Base-by-base conservation (phyloP, 352 stramenopile genomes). In the Elongisporangium anandrum region DNA sequence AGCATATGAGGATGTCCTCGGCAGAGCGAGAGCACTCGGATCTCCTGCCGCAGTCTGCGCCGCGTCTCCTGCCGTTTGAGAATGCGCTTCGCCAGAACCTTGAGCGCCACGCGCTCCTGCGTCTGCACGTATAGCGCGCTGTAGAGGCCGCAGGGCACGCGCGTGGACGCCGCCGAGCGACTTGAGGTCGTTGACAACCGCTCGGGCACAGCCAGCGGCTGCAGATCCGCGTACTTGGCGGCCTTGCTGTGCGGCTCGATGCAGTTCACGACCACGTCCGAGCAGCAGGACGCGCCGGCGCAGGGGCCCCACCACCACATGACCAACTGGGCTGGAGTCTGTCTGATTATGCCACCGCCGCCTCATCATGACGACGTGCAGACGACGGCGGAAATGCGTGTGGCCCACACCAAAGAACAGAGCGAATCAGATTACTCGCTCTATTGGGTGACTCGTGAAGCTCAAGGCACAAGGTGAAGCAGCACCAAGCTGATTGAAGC, bases 281-380 rank as follows among this genome's bases (percentile, higher is more conserved):
- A 61, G 56, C 73, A 69, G 72, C 73, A 80, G 21, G 77, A 78
- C 2, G 73, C 70, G 55, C 78, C 70, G 10, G 82, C 79, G 61
- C 76, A 90, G 5, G 67, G 47, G 6, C 79, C 78, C 58, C 73
- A 87, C 80, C 80, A 89, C 78, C 77, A 88, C 79, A 90, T 88
- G 10, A n/a, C 19, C 24, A 3, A n/a, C n/a, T n/a, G n/a, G n/a
- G n/a, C n/a, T n/a, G n/a, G n/a, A n/a, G 24, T 34, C 24, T 8
- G 4, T 34, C 24, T 34, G 24, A 34, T 34, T 34, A 34, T 34
- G 24, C 24, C 24, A 34, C 24, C 24, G 24, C 3, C 24, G n/a
- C 24, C 4, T 34, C 24, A 34, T 34, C 24, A 34, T 34, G 24
- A 34, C 24, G 24, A 7, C 24, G 24, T 8, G n/a, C n/a, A n/a